Evolutionary conservation across 768 basidiomycete genomes (phyloP).

Genomic region (Galerina sulciceps): DNA sequence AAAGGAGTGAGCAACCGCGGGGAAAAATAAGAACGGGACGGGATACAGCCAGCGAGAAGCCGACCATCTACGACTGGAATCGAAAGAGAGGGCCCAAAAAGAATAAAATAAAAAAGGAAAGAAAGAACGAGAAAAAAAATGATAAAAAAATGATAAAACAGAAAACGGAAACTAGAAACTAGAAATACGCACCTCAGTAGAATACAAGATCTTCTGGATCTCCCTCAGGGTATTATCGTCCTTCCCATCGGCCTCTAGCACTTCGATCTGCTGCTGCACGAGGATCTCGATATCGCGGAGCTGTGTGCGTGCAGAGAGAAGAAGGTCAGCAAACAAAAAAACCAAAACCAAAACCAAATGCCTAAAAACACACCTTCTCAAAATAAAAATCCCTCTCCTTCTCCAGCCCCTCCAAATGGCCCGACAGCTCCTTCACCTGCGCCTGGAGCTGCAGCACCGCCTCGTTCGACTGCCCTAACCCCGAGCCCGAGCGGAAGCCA

Average conservation of each 20-base stretch:
- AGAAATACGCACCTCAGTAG: constrained; percentile 78
- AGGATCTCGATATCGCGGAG: constrained; percentile 96
- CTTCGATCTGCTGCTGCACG: constrained; percentile 79
- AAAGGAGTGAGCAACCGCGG: too few relatives aligned
- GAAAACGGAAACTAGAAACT: neutral
- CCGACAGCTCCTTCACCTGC: constrained; percentile 82
- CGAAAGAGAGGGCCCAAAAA: too few relatives aligned
- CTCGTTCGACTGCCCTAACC: constrained; percentile 67
- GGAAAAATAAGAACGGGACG: too few relatives aligned
- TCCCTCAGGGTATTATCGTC: constrained; percentile 68
- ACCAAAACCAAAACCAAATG: neutral
- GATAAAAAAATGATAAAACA: neutral
- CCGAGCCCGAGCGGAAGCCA: constrained; percentile 61
- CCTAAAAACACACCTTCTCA: constrained; percentile 70
- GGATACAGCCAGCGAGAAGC: too few relatives aligned
- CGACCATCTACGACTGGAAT: too few relatives aligned
- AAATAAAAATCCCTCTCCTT: constrained; percentile 99
- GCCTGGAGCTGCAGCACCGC: constrained; percentile 68
- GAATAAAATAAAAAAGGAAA: neutral
- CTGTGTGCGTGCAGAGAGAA: constrained; percentile 40
- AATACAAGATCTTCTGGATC: constrained; percentile 93
- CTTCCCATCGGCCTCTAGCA: constrained; percentile 56
- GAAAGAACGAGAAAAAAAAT: neutral
- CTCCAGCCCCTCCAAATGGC: constrained; percentile 88
- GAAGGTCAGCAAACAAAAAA: neutral